Evolutionary conservation across 805 yeast species (phyloP), one percentile per base, ranked within the genome.

Genomic region (Yarrowia hollandica): DNA sequence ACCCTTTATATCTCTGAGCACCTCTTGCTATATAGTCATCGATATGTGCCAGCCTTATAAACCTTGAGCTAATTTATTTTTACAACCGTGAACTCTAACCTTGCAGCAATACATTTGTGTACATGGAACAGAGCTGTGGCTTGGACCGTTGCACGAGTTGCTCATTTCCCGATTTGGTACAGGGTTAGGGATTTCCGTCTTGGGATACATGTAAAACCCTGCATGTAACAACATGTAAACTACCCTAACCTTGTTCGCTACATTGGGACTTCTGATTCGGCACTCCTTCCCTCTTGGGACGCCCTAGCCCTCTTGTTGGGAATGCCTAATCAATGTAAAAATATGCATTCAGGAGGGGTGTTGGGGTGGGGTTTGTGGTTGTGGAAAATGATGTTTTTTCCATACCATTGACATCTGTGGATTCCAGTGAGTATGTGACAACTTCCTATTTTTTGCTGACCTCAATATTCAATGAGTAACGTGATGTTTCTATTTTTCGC

Each of bases 151-250:
- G 31, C 46, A 39, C 46, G 23, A 18, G 52, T 44, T 44, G 54
- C 37, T 30, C 37, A 4, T 9, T 44, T n/a, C 35, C 54, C 26
- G 19, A 30, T 30, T 44, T 30, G 54, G 37, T 15, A 19, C 21
- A 14, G 38, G 54, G 37, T 30, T 44, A 44, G 54, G 54, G 54
- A n/a, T 2, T 19, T 2, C 35, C 25, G 15, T 2, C 0, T 30
- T 30, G 54, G 54, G 37, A 30, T 11, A 31, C 18, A 30, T 44
- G 37, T 31, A 44, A 19, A 9, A 10, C 37, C 54, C 54, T 44
- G 54, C 54, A 44, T 44, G 54, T 44, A 44, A 44, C 54, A 44
- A 44, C 54, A 44, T 44, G 54, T 44, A 44, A 44, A 8, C 25
- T 44, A 11, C 37, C 54, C 50, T 42, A 42, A 12, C 31, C 50